These are phyloP conservation scores for Venturia asperata DNA, from an alignment of 2,329 filamentous ascomycete species.

Conservation along the genomic window DNA sequence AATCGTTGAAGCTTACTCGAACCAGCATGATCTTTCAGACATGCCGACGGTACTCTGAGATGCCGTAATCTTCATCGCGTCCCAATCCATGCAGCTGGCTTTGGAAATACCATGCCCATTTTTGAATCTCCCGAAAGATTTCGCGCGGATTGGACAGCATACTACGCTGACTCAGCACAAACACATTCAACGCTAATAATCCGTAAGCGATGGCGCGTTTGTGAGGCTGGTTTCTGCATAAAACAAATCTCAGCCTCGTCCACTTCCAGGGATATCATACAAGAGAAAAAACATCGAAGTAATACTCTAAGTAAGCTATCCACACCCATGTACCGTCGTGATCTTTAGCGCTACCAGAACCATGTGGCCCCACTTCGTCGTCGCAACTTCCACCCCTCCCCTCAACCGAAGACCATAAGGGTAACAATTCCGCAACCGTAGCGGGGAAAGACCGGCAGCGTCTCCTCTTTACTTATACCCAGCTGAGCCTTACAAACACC, in stretches of 20 bases:
- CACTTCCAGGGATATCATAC: no score
- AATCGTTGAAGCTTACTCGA: background rate
- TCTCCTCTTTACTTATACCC: background rate
- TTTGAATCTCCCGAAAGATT: no score
- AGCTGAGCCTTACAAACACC: background rate
- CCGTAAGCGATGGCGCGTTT: no score
- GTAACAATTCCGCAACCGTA: conserved; percentile 1
- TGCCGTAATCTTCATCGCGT: no score
- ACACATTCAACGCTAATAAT: no score
- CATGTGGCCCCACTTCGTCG: conserved; percentile 3
- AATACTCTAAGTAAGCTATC: background rate
- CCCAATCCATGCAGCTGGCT: no score
- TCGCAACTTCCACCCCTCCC: background rate
- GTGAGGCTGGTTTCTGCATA: no score
- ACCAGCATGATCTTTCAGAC: background rate
- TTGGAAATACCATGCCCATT: no score
- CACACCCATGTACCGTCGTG: background rate
- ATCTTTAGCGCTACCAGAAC: background rate
- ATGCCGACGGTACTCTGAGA: background rate
- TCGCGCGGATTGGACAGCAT: no score
- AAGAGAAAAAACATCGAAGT: background rate
- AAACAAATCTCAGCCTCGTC: background rate
- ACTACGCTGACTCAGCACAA: no score
- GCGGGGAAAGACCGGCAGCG: background rate
- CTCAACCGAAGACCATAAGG: background rate